A percentile compares a stretch with the other conserved stretches of the same genome.
Conservation (phyloP, 768 basidiomycete genomes). For the Suillus cothurnatus region DNA sequence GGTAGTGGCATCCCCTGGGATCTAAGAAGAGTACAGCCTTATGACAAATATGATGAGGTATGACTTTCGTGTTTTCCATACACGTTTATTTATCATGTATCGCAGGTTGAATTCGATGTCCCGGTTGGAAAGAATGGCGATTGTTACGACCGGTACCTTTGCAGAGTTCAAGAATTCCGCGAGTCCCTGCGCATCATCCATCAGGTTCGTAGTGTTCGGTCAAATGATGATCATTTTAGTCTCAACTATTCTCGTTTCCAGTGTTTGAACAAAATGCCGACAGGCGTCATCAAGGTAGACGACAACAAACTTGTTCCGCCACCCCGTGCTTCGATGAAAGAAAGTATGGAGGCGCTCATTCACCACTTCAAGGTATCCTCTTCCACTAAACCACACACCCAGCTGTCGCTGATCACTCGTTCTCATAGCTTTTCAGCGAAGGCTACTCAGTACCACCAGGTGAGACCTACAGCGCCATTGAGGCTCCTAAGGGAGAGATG, state of each 20-base stretch:
- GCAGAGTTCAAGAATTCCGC: conserved; percentile 97
- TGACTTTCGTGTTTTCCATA: conserved; percentile 13
- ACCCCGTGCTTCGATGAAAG: conserved; percentile 97
- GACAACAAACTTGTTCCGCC: conserved; percentile 98
- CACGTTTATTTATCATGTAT: not conserved
- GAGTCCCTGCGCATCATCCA: conserved; percentile 89
- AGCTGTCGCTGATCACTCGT: conserved; percentile 4
- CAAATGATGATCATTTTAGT: not conserved
- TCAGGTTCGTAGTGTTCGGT: conserved; percentile 46
- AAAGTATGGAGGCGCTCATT: conserved; percentile 97
- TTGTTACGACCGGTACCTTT: conserved; percentile 97
- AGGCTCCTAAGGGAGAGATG: conserved; percentile 99
- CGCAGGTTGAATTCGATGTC: conserved; percentile 91
- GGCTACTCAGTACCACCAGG: conserved; percentile 96
- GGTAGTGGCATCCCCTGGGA: conserved; percentile 97
- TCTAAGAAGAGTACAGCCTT: conserved; percentile 86
- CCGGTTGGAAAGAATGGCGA: conserved; percentile 98
- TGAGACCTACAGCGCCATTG: conserved; percentile 96
- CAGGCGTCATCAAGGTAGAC: conserved; percentile 90
- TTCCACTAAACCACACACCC: not conserved
- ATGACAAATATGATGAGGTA: conserved; percentile 95
- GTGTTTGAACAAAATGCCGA: conserved; percentile 97
- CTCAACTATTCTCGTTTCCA: conserved; percentile 34
- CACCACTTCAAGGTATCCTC: conserved; percentile 90
- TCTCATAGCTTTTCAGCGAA: conserved; percentile 83